These are phyloP conservation scores for Euphrasia arctica DNA, from an alignment of 305 asterid species.

Conservation along the genomic window DNA sequence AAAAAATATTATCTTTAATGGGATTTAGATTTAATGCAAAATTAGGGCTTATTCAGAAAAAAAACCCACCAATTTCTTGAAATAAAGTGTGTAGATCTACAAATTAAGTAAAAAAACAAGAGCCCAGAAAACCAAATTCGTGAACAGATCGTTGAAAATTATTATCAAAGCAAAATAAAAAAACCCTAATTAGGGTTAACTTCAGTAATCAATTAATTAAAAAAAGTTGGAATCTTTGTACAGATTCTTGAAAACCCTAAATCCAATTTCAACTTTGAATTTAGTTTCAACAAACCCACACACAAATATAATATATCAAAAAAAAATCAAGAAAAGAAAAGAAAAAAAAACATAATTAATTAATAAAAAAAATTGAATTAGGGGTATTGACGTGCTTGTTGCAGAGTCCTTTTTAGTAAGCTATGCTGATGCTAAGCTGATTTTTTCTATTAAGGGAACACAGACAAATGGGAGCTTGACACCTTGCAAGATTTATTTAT, in stretches of 20 bases:
- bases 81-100: not conserved
- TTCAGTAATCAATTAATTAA: not conserved
- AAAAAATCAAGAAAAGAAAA: not conserved
- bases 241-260: slow-evolving; percentile 13
- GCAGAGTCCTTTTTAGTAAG: slow-evolving; percentile 19
- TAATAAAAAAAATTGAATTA: not conserved
- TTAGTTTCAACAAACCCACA: not conserved
- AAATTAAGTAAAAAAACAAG: not conserved
- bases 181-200: slow-evolving; percentile 39
- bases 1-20: not conserved
- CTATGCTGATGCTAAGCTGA: slow-evolving; percentile 8
- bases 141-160: not conserved
- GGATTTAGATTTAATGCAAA: not conserved
- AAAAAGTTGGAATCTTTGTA: not conserved
- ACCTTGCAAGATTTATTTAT: slow-evolving; percentile 22
- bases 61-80: not conserved
- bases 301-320: not conserved
- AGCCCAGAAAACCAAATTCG: not conserved
- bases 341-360: not conserved
- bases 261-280: not conserved
- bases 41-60: not conserved
- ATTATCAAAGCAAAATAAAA: too few species aligned
- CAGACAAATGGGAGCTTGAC: slow-evolving; percentile 44
- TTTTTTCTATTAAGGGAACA: slow-evolving; percentile 28
- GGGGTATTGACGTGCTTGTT: slow-evolving; percentile 28